phyloP scores from a whole-genome alignment of 345 rosid genomes.

The Gossypium thurberi region DNA sequence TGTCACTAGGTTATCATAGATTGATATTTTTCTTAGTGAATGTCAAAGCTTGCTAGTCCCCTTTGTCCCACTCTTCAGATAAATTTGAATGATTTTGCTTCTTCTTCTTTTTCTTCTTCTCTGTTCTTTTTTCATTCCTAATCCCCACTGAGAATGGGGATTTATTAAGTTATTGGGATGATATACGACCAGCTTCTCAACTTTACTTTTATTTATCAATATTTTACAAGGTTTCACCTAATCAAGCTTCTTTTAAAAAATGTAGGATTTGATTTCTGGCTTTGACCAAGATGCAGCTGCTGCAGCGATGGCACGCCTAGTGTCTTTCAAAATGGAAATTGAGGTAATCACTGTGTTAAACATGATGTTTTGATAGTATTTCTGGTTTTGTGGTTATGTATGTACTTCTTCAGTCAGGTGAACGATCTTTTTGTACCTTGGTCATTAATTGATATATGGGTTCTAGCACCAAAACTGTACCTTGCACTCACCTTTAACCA shows the following conservation, averaged over 20 bases:
- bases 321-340: conserved; percentile 92
- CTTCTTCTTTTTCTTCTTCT: neutral
- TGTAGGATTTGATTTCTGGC: conserved; percentile 85
- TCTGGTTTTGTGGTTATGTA: neutral
- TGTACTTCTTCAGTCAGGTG: neutral
- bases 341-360: conserved; percentile 47
- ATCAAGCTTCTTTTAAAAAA: conserved; percentile 13
- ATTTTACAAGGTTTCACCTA: conserved; percentile 1
- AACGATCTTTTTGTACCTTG: neutral
- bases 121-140: neutral
- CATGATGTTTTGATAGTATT: neutral
- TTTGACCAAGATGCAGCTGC: conserved; percentile 99
- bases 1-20: neutral
- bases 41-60: neutral
- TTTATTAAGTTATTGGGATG: neutral
- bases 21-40: neutral
- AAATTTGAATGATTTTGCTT: neutral
- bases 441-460: neutral
- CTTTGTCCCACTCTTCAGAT: neutral
- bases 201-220: conserved; percentile 5
- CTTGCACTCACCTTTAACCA: conserved; percentile 4
- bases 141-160: neutral
- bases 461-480: neutral
- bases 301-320: conserved; percentile 84
- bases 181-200: conserved; percentile 13